phyloP scores from a whole-genome alignment of 2,329 filamentous ascomycete genomes.

The Verticillium isaacii region DNA sequence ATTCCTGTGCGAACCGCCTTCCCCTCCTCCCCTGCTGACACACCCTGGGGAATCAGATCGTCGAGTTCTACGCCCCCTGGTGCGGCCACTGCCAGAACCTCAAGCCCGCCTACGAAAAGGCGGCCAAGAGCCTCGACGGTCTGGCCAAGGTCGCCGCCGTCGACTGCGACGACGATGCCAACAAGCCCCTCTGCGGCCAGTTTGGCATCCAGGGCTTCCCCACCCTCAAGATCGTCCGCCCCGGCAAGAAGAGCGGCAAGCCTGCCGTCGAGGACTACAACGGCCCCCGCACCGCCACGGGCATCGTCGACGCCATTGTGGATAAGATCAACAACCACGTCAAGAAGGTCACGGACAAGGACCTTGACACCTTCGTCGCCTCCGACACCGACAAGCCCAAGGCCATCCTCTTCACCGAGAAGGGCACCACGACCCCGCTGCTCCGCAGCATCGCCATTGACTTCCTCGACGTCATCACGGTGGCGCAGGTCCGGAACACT shows the following conservation, averaged over 20 bases:
- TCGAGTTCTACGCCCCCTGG: slow-evolving; percentile 96
- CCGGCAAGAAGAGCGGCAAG: slow-evolving; percentile 80
- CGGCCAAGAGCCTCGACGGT: slow-evolving; percentile 81
- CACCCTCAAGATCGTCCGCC: slow-evolving; percentile 88
- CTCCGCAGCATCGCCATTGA: slow-evolving; percentile 85
- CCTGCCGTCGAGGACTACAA: slow-evolving; percentile 89
- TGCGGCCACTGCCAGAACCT: slow-evolving; percentile 96
- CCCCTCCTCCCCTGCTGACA: no score
- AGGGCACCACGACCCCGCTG: slow-evolving; percentile 79
- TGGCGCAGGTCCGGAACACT: slow-evolving; percentile 82
- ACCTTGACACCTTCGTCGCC: slow-evolving; percentile 69
- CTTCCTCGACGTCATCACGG: slow-evolving; percentile 71
- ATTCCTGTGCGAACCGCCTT: neutral
- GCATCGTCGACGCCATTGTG: slow-evolving; percentile 79
- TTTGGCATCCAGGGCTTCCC: slow-evolving; percentile 94
- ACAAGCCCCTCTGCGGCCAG: slow-evolving; percentile 79
- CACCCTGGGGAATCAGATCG: slow-evolving; percentile 34
- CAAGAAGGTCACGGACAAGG: slow-evolving; percentile 72
- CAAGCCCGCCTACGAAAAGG: slow-evolving; percentile 93
- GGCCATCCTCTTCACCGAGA: slow-evolving; percentile 89
- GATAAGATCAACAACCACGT: slow-evolving; percentile 92
- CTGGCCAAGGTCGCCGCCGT: slow-evolving; percentile 91
- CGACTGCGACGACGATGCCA: slow-evolving; percentile 89
- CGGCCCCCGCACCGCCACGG: slow-evolving; percentile 76
- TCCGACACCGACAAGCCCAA: slow-evolving; percentile 66